These are phyloP conservation scores for Coelastrella sp. DNA, from an alignment of 139 green algal species.

Conservation along the genomic window DNA sequence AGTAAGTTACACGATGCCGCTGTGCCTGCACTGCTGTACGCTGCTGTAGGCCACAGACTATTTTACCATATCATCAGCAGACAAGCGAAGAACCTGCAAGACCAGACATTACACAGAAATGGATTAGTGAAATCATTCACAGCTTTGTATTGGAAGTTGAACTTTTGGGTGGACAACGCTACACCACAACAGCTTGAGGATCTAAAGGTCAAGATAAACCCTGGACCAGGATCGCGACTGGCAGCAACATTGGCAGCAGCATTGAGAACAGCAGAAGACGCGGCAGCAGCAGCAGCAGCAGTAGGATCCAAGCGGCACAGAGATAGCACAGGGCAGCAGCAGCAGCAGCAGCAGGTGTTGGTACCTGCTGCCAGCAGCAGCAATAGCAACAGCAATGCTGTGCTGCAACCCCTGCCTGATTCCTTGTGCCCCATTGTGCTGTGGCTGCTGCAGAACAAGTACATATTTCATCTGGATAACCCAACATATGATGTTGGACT, in stretches of 20 bases:
- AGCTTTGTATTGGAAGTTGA: neutral
- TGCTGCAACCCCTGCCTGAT: no score
- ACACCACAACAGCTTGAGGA: neutral
- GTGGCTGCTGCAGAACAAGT: neutral
- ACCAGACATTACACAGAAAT: neutral
- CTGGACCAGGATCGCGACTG: neutral
- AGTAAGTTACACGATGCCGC: neutral
- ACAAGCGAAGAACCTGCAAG: neutral
- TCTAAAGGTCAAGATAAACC: neutral
- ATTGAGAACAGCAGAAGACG: neutral
- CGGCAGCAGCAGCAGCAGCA: neutral
- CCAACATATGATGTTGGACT: neutral
- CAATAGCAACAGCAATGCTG: neutral
- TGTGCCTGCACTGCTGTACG: constrained; percentile 15
- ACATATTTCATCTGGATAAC: neutral
- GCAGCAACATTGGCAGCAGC: neutral
- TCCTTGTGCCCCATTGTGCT: neutral
- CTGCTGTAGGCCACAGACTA: neutral
- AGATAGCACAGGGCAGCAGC: neutral
- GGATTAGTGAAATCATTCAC: neutral
- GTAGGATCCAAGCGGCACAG: neutral
- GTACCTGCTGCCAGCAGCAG: neutral
- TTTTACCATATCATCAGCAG: constrained; percentile 10
- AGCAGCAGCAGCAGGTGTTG: neutral
- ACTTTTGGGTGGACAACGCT: neutral